These are phyloP conservation scores for Asterionellopsis glacialis DNA, from an alignment of 108 stramenopile genomes.

Conservation along the genomic window DNA sequence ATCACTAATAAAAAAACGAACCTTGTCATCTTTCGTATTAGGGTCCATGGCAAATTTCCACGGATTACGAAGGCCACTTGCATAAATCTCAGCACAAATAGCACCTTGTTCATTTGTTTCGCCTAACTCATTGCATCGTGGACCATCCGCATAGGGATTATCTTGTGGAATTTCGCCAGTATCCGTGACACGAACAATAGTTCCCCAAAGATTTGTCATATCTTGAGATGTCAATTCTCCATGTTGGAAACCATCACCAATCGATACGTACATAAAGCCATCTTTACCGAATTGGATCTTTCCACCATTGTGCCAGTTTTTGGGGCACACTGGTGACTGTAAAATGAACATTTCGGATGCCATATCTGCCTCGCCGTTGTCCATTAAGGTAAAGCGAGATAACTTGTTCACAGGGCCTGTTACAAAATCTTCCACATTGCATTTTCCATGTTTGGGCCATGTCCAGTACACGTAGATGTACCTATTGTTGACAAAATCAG, in stretches of 20 bases:
- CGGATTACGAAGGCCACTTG: slow-evolving; percentile 18
- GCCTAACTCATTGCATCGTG: slow-evolving; percentile 4
- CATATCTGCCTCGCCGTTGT: slow-evolving; percentile 2
- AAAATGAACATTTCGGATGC: slow-evolving; percentile 17
- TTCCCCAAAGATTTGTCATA: slow-evolving; percentile 13
- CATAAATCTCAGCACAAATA: slow-evolving; percentile 18
- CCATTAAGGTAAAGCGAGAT: slow-evolving; percentile 16
- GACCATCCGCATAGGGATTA: slow-evolving; percentile 23
- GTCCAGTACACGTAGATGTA: slow-evolving; percentile 23
- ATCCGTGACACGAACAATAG: slow-evolving; percentile 23
- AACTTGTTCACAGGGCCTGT: slow-evolving; percentile 26
- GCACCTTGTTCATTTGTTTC: not conserved
- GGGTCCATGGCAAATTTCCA: slow-evolving; percentile 27
- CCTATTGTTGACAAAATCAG: slow-evolving; percentile 18
- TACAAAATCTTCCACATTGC: slow-evolving; percentile 1
- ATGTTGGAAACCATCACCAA: slow-evolving; percentile 4
- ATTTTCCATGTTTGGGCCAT: slow-evolving; percentile 17
- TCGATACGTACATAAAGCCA: slow-evolving; percentile 20
- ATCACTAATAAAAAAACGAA: slow-evolving; percentile 19
- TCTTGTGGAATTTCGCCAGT: slow-evolving; percentile 25
- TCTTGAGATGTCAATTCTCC: not conserved
- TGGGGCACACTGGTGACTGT: slow-evolving; percentile 7
- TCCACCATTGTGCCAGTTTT: slow-evolving; percentile 12
- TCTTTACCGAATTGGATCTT: slow-evolving; percentile 30
- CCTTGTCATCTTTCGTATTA: slow-evolving; percentile 7